Evolutionary conservation across 306 rosid genomes (phyloP), one percentile per base, ranked within the genome.

Genomic region (Macrotyloma uniflorum): DNA sequence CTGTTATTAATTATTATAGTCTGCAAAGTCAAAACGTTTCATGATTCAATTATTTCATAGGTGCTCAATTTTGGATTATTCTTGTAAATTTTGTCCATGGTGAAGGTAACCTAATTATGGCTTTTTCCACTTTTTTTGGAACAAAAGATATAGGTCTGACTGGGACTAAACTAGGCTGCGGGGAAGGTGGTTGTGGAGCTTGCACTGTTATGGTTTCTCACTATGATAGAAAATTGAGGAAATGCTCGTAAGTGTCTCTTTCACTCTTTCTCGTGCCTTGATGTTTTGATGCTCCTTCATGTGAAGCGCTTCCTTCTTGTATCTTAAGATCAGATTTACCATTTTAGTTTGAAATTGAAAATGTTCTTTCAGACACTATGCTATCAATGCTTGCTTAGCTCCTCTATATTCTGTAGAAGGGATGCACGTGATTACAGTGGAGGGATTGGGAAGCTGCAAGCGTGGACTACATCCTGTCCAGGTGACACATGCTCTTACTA

Each of bases 141-240:
- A 45, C 67, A 57, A 67, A 53, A 89, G 92, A 89, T 74, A 77
- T 82, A 57, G 87, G 98, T 62, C 79, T 95, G 78, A 95, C 93
- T 1, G 98, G 98, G 71, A 92, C 98, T 74, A 95, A 95, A 88
- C 97, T 92, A 36, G 98, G 98, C 8, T 95, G 98, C 20, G 98
- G 98, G 22, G 98, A 94, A 87, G 98, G 98, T 64, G 98, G 98
- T 74, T 94, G 98, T 84, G 98, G 98, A 86, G 98, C 98, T 77
- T 92, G 98, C 84, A 95, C 98, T 30, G 97, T 92, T 74, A 95
- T 95, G 98, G 97, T 93, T 82, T 92, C 98, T 19, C 86, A 77
- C 40, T 92, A 88, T 80, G 90, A 89, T 71, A 76, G 78, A 54
- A 85, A 50, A 54, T 42, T 71, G 83, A 83, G 66, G 81, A 95